Percentiles rank a stretch among this genome's conserved stretches.
phyloP scores from a whole-genome alignment of 148 eudicot genomes.

The Vaccinium macrocarpon region DNA sequence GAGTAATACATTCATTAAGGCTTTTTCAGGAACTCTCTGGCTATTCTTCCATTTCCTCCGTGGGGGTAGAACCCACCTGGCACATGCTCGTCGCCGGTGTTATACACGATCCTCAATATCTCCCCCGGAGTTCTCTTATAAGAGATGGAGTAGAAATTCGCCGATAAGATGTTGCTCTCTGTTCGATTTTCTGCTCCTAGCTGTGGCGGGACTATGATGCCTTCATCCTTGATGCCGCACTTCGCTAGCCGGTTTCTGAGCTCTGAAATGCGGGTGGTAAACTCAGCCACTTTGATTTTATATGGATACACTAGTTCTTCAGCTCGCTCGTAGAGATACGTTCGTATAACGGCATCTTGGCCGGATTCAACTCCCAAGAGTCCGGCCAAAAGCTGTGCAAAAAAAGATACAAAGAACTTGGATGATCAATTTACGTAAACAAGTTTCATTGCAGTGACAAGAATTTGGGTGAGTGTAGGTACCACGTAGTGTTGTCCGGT shows the following conservation, averaged over 20 bases:
- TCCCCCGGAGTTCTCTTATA: conserved; percentile 60
- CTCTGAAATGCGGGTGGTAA: conserved; percentile 52
- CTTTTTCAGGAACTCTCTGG: conserved; percentile 33
- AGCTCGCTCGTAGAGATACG: conserved; percentile 55
- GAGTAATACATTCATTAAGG: neutral
- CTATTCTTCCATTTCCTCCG: conserved; percentile 66
- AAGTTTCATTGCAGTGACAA: too few relatives aligned
- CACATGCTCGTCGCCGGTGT: conserved; percentile 49
- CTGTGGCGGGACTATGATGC: conserved; percentile 48
- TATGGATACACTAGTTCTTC: conserved; percentile 41
- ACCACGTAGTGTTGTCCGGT: too few relatives aligned
- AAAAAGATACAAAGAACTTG: neutral
- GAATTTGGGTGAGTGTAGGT: too few relatives aligned
- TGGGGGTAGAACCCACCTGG: conserved; percentile 80
- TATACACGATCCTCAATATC: conserved; percentile 53
- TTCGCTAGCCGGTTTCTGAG: conserved; percentile 54
- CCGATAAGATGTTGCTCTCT: conserved; percentile 53
- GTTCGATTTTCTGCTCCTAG: conserved; percentile 58
- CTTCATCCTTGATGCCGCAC: conserved; percentile 80
- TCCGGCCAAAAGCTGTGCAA: conserved; percentile 58
- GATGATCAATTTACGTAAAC: too few relatives aligned
- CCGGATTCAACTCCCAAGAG: conserved; percentile 75
- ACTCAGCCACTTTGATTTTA: conserved; percentile 60
- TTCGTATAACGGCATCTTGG: conserved; percentile 70
- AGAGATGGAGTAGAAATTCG: conserved; percentile 44